Percentiles rank a stretch among this genome's conserved stretches.
Evolutionary conservation across 1,284 basidiomycete species (phyloP).

Genomic region (Trichosporon inkin): DNA sequence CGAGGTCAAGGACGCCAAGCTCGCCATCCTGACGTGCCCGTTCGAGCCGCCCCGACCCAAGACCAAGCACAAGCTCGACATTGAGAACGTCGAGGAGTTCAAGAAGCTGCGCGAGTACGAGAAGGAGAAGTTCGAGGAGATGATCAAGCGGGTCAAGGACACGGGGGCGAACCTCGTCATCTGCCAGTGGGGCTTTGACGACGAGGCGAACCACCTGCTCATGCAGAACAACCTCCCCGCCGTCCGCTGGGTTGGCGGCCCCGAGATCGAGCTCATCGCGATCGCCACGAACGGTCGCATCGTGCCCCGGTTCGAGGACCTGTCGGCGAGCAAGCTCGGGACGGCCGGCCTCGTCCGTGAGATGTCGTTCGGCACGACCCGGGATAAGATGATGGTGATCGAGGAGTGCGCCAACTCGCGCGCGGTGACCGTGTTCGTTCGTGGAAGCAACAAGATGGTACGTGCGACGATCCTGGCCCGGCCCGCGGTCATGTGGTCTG

Average conservation of each 20-base stretch:
- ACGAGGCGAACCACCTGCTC: conserved; percentile 95
- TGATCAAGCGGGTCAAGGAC: conserved; percentile 95
- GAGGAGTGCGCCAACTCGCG: conserved; percentile 97
- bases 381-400: conserved; percentile 98
- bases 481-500: conserved; percentile 1
- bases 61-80: conserved; percentile 99
- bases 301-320: conserved; percentile 95
- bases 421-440: conserved; percentile 94
- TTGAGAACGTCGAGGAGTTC: conserved; percentile 96
- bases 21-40: conserved; percentile 96
- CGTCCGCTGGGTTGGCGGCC: conserved; percentile 98
- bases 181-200: conserved; percentile 99
- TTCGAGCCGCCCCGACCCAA: conserved; percentile 98
- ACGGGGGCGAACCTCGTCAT: conserved; percentile 98
- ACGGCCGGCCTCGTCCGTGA: conserved; percentile 89
- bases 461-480: conserved; percentile 23
- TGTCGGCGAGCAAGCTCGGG: conserved; percentile 85
- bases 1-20: conserved; percentile 76
- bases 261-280: conserved; percentile 98
- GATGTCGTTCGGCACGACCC: conserved; percentile 91
- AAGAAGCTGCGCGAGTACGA: conserved; percentile 92
- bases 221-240: conserved; percentile 97
- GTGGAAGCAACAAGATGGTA: conserved; percentile 99
- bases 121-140: conserved; percentile 89
- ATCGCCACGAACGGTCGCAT: conserved; percentile 98